Base-by-base conservation (phyloP, 192 early-diverging fungal genomes). In the Backusella luteola region DNA sequence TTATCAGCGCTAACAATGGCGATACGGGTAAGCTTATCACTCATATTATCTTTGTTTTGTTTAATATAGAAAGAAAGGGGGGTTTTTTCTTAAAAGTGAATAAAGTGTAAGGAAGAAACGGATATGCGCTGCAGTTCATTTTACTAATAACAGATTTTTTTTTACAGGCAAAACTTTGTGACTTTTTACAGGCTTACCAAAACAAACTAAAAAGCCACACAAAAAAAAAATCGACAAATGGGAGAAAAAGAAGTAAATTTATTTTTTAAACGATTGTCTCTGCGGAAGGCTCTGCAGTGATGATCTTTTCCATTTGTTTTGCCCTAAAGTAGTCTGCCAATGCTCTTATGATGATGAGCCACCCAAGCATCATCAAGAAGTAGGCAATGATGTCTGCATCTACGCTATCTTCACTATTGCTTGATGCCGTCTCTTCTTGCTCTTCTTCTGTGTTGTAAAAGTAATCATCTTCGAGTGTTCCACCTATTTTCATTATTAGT, bases 1-100 rank as follows among this genome's bases (percentile, higher is more conserved):
- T 96, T 98, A 93, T 99, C 97, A 26, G 85, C 79, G 77, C 80
- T 91, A 84, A 99, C 94, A 84, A 99, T 96, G 74, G 97, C 97
- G 68, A 98, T 95, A 88, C 96, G 92, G 4, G 95, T 95, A 49
- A 94, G 89, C 73, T 93, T 93, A 80, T 96, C 95, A 66, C 89
- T 87, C 96, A 97, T 98, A 4, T 34, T 81, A 0, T 38, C 17
- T 41, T 74, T 21, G 26, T 63, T 29, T 66, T 14, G 5, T 26
- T 69, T 26, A 21, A 69, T 23, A 69, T 14, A 69, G 29, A 46
- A 53, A 52, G 26, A 69, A 73, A 35, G 71, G 67, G 75, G 75
- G 67, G 67, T 19, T 56, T 59, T 59, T 49, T 49, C 56, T 63
- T 63, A 63, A 63, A 63, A 63, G 56, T 23, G 8, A 63, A 63